These are phyloP conservation scores for Teunomyces cretensis DNA, from an alignment of 805 yeast genomes.

Conservation along the genomic window DNA sequence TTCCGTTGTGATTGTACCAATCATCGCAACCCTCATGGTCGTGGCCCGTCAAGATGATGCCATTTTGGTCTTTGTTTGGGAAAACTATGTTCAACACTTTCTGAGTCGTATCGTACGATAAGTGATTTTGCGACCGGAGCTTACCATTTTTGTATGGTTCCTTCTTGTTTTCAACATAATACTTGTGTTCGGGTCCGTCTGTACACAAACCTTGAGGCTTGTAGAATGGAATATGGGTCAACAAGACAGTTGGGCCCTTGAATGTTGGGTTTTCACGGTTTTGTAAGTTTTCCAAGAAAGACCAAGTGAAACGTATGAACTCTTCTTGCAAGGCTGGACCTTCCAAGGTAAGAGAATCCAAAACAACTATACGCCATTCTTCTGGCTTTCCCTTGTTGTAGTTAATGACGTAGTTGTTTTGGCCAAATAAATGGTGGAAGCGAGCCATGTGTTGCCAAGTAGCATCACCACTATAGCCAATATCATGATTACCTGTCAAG, in stretches of 20 bases:
- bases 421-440: slow-evolving; percentile 72
- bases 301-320: slow-evolving; percentile 66
- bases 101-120: slow-evolving; percentile 65
- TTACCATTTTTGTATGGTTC: slow-evolving; percentile 71
- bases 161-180: slow-evolving; percentile 49
- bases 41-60: slow-evolving; percentile 88
- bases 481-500: slow-evolving; percentile 92
- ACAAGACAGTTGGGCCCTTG: slow-evolving; percentile 74
- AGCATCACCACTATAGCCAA: slow-evolving; percentile 94
- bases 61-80: slow-evolving; percentile 58
- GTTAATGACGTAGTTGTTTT: slow-evolving; percentile 79
- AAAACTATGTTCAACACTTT: slow-evolving; percentile 71
- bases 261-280: slow-evolving; percentile 48
- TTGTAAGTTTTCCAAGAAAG: slow-evolving; percentile 63
- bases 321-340: slow-evolving; percentile 85
- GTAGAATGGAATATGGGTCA: slow-evolving; percentile 89
- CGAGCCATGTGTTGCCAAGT: slow-evolving; percentile 88
- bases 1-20: slow-evolving; percentile 49
- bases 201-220: slow-evolving; percentile 79
- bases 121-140: slow-evolving; percentile 83
- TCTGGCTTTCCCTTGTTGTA: slow-evolving; percentile 60
- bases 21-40: slow-evolving; percentile 94
- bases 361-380: slow-evolving; percentile 87
- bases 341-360: slow-evolving; percentile 80
- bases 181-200: slow-evolving; percentile 71